A percentile compares a stretch with the other conserved stretches of the same genome.
Evolutionary conservation across 805 yeast species (phyloP).

Genomic region (Starmerella geochares): DNA sequence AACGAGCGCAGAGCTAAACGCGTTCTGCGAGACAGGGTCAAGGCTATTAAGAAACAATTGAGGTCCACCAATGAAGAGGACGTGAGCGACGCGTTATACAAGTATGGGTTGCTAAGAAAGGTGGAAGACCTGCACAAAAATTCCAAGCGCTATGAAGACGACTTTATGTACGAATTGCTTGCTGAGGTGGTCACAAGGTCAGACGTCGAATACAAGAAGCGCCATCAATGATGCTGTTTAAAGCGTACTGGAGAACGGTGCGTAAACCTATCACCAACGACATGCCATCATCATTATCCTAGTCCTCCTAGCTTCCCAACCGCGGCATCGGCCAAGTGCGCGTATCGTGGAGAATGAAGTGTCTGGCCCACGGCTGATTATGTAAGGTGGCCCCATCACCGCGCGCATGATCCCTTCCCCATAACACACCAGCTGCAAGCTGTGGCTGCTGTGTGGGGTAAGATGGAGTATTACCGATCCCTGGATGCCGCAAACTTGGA

Average conservation of each 20-base stretch:
- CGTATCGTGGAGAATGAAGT: background rate
- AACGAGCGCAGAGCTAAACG: constrained; percentile 3
- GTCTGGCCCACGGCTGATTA: background rate
- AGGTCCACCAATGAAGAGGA: background rate
- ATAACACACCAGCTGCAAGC: background rate
- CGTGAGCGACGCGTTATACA: background rate
- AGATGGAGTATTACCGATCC: constrained; percentile 71
- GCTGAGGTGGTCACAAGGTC: constrained; percentile 2
- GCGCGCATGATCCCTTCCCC: background rate
- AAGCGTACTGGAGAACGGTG: too few species aligned
- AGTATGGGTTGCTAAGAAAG: background rate
- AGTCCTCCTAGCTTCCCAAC: too few species aligned
- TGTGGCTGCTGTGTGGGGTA: background rate
- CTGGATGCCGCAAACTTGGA: constrained; percentile 68
- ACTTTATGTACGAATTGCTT: background rate
- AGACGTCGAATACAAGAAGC: background rate
- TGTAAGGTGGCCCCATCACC: background rate
- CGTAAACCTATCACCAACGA: too few species aligned
- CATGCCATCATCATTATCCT: too few species aligned
- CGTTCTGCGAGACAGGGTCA: background rate
- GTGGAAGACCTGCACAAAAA: background rate
- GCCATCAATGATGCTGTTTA: background rate
- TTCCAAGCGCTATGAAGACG: background rate
- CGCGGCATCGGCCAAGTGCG: background rate
- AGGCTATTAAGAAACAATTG: background rate